Evolutionary conservation across 805 yeast genomes (phyloP), one percentile per base, ranked within the genome.

Genomic region (Metschnikowia chrysomelidarum): DNA sequence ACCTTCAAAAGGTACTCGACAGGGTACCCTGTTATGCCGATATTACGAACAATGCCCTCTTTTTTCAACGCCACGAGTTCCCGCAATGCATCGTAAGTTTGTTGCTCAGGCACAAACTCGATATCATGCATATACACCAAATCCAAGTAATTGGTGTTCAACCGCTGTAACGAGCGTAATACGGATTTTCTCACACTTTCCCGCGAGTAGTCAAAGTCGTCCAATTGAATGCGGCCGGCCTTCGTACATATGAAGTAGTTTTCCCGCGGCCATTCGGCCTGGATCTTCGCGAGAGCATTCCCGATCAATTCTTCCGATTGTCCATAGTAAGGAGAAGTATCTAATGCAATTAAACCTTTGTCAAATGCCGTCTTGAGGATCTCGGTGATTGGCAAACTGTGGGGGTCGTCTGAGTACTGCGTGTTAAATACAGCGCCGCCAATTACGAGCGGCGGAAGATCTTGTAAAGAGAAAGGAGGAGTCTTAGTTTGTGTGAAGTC

Each of bases 321-420:
- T 0, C 97, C 97, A 55, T 89, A 89, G 61, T 86, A 88, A 3
- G 97, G 96, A 0, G 96, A 85, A 0, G 97, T 87, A 54, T 89
- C 97, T 23, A 89, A 67, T 2, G 95, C 93, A 29, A 70, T 73
- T 41, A 87, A 64, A 0, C 96, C 96, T 17, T 67, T 53, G 14
- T 65, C 60, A 49, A 89, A 80, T 0, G 89, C 93, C 10, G 57
- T 50, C 30, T 63, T 54, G 14, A 89, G 47, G 32, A 89, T 73
- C 0, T 75, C 78, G 8, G 60, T 64, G 8, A 80, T 69, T 1
- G 87, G 82, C 26, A 86, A 47, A 0, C 62, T 50, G 22, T 67
- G 65, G 1, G 95, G 95, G 49, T 84, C 73, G 8, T 69, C 76
- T 42, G 82, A 76, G 67, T 87, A 89, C 54, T 83, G 94, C 15